Evolutionary conservation across 257 asterid species (phyloP), one percentile per base, ranked within the genome.

Genomic region (Nicotiana knightiana): DNA sequence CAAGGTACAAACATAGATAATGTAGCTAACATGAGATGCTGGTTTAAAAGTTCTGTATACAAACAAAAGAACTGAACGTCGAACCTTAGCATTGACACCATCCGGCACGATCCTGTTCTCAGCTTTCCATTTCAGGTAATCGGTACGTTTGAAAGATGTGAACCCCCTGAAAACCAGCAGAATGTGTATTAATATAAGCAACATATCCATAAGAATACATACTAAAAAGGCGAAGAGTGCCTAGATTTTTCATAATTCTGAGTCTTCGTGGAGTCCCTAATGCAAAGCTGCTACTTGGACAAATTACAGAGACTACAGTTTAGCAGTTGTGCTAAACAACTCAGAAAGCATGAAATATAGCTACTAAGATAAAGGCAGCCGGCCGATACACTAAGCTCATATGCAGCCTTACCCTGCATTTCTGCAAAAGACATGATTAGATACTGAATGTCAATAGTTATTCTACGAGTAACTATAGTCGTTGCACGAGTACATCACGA

Each of bases 41-140:
- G 28, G 10, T 59, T 6, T 65, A 30, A 30, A 28, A 6, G 46
- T 30, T 30, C 12, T 32, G 13, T 16, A 32, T 21, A 9, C 9
- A 1, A 24, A 30, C 5, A 24, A 26, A 6, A 26, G 39, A 30
- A 10, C 33, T 32, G 32, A 67, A 11, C 2, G 59, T 68, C 80
- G n/a, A 71, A 87, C 89, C 89, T 87, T 87, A 51, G 89, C 89
- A 77, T 85, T 85, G 76, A 87, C 89, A 37, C 89, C 89, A 80
- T 84, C 85, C 21, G 67, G 33, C 55, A 82, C 48, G 26, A 87
- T 87, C 77, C 86, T 71, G 17, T 82, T 82, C 81, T 84, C 79
- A 0, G 84, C 80, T 78, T 66, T 87, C 84, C 81, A 84, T 61
- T 79, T 84, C 35, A 87, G 55, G 55, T 84, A 87, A 73, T 85